Percentiles rank a stretch among this genome's conserved stretches.
These are phyloP conservation scores for Globisporangium takayamanum DNA, from an alignment of 352 stramenopile species.

Conservation along the genomic window DNA sequence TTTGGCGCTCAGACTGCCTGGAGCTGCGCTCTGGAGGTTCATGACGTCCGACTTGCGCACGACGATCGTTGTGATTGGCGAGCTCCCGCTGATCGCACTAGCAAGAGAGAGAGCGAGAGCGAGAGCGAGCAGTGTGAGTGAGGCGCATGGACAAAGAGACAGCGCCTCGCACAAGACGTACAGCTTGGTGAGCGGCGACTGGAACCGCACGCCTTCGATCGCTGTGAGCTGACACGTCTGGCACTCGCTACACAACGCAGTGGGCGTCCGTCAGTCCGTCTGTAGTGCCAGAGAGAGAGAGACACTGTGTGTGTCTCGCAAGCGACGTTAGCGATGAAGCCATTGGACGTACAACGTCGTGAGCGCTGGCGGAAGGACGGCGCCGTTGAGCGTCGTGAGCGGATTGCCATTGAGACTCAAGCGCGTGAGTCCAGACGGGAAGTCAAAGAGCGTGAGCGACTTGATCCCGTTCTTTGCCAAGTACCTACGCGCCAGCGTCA, in stretches of 20 bases:
- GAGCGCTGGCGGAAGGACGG: slow-evolving; percentile 37
- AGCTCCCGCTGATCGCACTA: slow-evolving; percentile 11
- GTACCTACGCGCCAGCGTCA: slow-evolving; percentile 4
- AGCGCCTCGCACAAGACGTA: slow-evolving; percentile 6
- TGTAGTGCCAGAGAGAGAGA: neutral
- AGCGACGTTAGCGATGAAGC: neutral
- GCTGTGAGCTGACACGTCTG: slow-evolving; percentile 14
- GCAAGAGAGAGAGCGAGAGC: slow-evolving; percentile 11
- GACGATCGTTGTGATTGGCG: slow-evolving; percentile 26
- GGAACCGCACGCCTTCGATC: slow-evolving; percentile 21
- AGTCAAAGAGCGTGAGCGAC: slow-evolving; percentile 12
- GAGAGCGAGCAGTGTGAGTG: neutral
- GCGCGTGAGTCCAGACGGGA: slow-evolving; percentile 15
- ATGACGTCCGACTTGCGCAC: slow-evolving; percentile 30
- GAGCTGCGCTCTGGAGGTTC: slow-evolving; percentile 6
- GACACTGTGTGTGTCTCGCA: neutral
- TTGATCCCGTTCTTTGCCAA: slow-evolving; percentile 11
- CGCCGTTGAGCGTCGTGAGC: slow-evolving; percentile 27
- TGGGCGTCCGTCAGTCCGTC: neutral
- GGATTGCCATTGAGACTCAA: slow-evolving; percentile 30
- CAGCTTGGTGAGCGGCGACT: slow-evolving; percentile 30
- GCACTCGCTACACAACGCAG: slow-evolving; percentile 11
- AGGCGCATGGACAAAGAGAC: neutral
- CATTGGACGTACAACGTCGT: slow-evolving; percentile 17
- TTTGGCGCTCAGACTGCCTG: neutral